Percentiles rank a stretch among this genome's conserved stretches.
Conservation (phyloP, 2,329 filamentous ascomycete genomes). For the Neonectria punicea region DNA sequence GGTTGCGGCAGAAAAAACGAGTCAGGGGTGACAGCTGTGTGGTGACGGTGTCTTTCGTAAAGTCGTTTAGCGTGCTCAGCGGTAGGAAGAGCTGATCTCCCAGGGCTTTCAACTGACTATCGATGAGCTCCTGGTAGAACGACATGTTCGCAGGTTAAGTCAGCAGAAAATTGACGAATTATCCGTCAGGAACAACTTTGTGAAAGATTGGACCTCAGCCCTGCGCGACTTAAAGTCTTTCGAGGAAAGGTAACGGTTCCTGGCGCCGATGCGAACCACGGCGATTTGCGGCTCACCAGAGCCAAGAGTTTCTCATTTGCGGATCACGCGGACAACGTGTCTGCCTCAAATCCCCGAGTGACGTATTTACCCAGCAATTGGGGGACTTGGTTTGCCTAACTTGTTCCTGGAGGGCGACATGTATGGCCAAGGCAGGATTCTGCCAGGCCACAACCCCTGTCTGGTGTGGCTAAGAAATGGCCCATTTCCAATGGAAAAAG, state of each 20-base stretch:
- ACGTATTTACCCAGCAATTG: not conserved
- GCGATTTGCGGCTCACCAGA: not conserved
- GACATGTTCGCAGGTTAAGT: not conserved
- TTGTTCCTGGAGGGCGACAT: not conserved
- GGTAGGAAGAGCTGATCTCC: constrained; percentile 3
- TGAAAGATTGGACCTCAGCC: not conserved
- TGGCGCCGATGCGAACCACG: not conserved
- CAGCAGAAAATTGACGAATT: not conserved
- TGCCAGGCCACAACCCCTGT: not conserved
- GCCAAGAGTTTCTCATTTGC: not conserved
- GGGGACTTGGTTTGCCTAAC: not conserved
- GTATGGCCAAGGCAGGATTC: not conserved
- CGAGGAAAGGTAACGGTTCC: not conserved
- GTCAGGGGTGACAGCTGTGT: not conserved
- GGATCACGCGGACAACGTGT: not conserved
- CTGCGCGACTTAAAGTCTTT: not conserved
- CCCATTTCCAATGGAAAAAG: not conserved
- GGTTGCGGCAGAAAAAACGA: not conserved
- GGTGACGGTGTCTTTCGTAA: not conserved
- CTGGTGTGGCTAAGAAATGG: not conserved
- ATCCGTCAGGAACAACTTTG: not conserved
- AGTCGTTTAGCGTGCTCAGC: not conserved
- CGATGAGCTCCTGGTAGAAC: not conserved
- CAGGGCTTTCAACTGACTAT: not conserved
- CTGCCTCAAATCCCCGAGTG: not conserved